Evolutionary conservation across 2,329 filamentous ascomycete genomes (phyloP), one percentile per base, ranked within the genome.

Genomic region (Nannizziopsis arthrosporioides): DNA sequence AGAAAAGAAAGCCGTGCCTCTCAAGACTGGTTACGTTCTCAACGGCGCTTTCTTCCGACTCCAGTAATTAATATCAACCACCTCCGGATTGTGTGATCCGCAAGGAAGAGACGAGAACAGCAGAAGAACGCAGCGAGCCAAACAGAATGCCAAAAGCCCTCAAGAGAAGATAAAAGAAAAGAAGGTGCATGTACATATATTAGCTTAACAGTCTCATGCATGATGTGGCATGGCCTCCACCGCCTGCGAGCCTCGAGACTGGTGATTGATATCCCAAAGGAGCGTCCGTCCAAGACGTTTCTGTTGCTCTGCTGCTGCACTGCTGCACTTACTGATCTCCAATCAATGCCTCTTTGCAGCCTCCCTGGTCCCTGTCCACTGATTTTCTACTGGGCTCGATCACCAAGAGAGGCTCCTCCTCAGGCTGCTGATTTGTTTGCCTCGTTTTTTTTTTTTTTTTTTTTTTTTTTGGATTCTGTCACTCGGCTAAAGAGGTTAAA

Each of bases 161-260:
- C 6, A 18, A 44, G 1, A 30, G 34, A 15, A 37, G 12, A 44
- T 4, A 39, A 36, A 31, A 38, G 19, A 37, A 17, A 39, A 37
- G 19, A 38, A 38, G n/a, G 32, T 38, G 18, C 9, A 45, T 8
- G 39, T 14, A 15, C 8, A 14, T 36, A 9, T 27, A 3, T 27
- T 27, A 27, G 22, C 22, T 27, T 27, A 12, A 17, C 10, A 17
- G 30, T 18, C 22, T 15, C 43, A 45, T 45, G 43, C 43, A 38
- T 45, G 44, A 46, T 46, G 44, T 46, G 44, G 44, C 44, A 46
- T 46, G 44, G 44, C 36, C 36, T 46, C 44, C 44, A 40, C 44
- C 32, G 22, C 22, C n/a, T 27, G 22, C 22, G 7, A 27, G 22
- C 7, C 22, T 27, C 36, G 8, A 14, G n/a, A 15, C 37, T 40